Percentiles rank a stretch among this genome's conserved stretches.
Evolutionary conservation across 1,284 basidiomycete species (phyloP).

Genomic region (Gymnopus androsaceus): DNA sequence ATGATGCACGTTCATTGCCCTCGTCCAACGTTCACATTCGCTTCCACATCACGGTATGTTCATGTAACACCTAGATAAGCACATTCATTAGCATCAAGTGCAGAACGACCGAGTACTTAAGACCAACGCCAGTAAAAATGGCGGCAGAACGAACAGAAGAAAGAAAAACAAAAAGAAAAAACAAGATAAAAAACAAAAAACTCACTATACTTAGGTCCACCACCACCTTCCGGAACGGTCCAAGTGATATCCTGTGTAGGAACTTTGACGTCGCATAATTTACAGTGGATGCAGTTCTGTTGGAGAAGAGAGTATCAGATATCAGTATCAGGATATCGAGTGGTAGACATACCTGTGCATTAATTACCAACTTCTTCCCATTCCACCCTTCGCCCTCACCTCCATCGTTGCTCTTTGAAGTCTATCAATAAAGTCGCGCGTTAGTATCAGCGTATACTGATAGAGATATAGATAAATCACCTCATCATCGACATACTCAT

Average conservation of each 20-base stretch:
- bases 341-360: constrained; percentile 71
- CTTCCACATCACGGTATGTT: too few relatives aligned
- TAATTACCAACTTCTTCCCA: constrained; percentile 94
- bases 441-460: background rate
- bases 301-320: background rate
- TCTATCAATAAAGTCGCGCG: background rate
- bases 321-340: background rate
- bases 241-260: constrained; percentile 93
- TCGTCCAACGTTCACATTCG: too few relatives aligned
- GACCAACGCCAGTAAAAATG: background rate
- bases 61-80: too few relatives aligned
- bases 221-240: constrained; percentile 92
- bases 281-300: constrained; percentile 90
- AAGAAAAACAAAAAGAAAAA: background rate
- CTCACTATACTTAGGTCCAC: constrained; percentile 92
- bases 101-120: too few relatives aligned
- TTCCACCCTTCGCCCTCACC: constrained; percentile 56
- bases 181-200: constrained; percentile 16
- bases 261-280: constrained; percentile 91
- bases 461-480: constrained; percentile 20
- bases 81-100: too few relatives aligned
- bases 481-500: constrained; percentile 91
- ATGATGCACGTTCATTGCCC: too few relatives aligned
- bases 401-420: background rate
- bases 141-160: background rate